Conservation (phyloP, 176 grass and related monocot genomes). For the Avena sativa region DNA sequence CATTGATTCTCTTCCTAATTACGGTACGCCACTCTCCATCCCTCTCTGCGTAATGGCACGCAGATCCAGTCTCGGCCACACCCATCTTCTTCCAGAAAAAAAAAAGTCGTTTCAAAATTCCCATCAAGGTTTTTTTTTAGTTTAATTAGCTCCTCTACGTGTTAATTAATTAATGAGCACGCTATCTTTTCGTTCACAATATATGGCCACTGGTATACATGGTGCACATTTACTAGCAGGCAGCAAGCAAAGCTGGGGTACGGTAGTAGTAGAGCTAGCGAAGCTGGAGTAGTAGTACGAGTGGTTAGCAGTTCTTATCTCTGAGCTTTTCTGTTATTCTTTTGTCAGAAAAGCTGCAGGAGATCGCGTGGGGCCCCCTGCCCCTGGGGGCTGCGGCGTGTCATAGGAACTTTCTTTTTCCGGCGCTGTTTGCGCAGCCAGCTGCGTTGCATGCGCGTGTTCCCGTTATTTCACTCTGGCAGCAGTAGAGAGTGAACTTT, state of each 20-base stretch:
- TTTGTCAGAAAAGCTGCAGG: slow-evolving; percentile 43
- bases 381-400: neutral
- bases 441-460: neutral
- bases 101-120: too few relatives aligned
- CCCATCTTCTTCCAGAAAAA: too few relatives aligned
- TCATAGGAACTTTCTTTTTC: slow-evolving; percentile 41
- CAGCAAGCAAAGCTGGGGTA: neutral
- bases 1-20: too few relatives aligned
- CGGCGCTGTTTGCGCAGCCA: neutral
- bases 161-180: too few relatives aligned
- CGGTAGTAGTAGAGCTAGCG: neutral
- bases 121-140: too few relatives aligned
- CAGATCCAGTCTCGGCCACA: too few relatives aligned
- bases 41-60: too few relatives aligned
- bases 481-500: neutral
- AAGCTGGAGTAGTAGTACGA: neutral
- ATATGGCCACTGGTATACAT: too few relatives aligned
- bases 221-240: slow-evolving; percentile 14
- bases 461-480: slow-evolving; percentile 6
- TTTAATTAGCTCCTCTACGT: too few relatives aligned
- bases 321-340: slow-evolving; percentile 37
- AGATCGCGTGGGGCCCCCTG: slow-evolving; percentile 33
- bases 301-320: slow-evolving; percentile 26
- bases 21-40: too few relatives aligned
- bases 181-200: too few relatives aligned